These are phyloP conservation scores for Teratosphaeria viscida DNA, from an alignment of 2,329 filamentous ascomycete species.

Conservation along the genomic window DNA sequence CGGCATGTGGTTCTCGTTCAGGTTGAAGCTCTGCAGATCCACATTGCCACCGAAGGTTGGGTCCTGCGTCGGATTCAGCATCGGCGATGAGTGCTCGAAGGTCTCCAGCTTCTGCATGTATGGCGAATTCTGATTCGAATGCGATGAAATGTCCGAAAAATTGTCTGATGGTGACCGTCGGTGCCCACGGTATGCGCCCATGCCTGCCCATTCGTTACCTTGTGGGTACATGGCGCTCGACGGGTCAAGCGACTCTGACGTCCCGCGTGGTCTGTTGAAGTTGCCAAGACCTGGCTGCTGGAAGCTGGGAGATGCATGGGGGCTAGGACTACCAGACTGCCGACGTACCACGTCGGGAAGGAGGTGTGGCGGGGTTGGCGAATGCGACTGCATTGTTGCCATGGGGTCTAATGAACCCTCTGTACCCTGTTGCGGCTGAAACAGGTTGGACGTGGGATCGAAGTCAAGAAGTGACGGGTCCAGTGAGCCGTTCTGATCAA, in stretches of 20 bases:
- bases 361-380: conserved; percentile 47
- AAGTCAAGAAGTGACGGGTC: conserved; percentile 50
- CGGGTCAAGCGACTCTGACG: conserved; percentile 47
- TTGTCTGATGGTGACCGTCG: conserved; percentile 74
- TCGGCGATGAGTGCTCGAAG: conserved; percentile 76
- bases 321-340: conserved; percentile 44
- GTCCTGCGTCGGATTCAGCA: conserved; percentile 64
- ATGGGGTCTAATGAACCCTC: conserved; percentile 40
- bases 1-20: conserved; percentile 53
- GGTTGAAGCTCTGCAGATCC: conserved; percentile 67
- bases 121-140: conserved; percentile 71
- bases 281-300: conserved; percentile 43
- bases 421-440: conserved; percentile 33
- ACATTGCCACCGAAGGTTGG: conserved; percentile 68
- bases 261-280: conserved; percentile 48
- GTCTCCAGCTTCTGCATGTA: conserved; percentile 66
- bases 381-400: conserved; percentile 37
- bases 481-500: conserved; percentile 43
- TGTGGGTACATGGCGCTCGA: conserved; percentile 48
- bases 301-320: conserved; percentile 42
- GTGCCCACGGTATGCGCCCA: conserved; percentile 64
- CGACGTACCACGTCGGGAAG: conserved; percentile 43
- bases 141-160: conserved; percentile 71
- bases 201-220: conserved; percentile 47
- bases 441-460: conserved; percentile 27